phyloP scores from a whole-genome alignment of 208 protist genomes.

The Angomonas ambiguus region DNA sequence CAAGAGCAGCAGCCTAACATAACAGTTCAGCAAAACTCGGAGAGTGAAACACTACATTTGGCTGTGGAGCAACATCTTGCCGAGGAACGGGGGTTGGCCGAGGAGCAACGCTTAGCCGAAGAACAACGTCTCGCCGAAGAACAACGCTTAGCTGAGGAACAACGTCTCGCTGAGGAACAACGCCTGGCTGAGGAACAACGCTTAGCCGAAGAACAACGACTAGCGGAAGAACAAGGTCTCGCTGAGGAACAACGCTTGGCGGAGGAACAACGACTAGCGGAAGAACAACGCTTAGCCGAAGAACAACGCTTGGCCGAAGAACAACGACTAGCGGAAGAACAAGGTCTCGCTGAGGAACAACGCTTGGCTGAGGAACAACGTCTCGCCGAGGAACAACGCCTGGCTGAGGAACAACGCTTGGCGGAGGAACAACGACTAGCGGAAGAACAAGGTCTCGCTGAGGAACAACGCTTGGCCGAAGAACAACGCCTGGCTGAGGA shows the following conservation, averaged over 20 bases:
- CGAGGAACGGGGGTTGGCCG: conserved; percentile 12
- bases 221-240: conserved; percentile 11
- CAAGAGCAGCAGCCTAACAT: conserved; percentile 8
- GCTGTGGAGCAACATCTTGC: conserved; percentile 17
- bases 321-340: conserved; percentile 5
- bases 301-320: neutral
- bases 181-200: conserved; percentile 10
- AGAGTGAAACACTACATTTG: neutral
- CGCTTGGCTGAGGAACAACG: conserved; percentile 1
- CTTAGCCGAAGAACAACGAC: neutral
- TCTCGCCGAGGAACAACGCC: conserved; percentile 11
- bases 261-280: conserved; percentile 8
- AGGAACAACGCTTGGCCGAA: conserved; percentile 6
- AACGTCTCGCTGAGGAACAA: conserved; percentile 10
- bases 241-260: neutral
- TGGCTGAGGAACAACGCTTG: neutral
- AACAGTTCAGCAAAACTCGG: conserved; percentile 19
- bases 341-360: neutral
- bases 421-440: conserved; percentile 12
- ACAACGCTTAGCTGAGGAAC: conserved; percentile 11
- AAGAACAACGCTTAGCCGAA: conserved; percentile 8
- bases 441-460: neutral
- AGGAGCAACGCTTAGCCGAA: conserved; percentile 14
- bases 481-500: conserved; percentile 11
- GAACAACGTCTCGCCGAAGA: neutral